Conservation (phyloP, 1,284 basidiomycete genomes). For the Meira nashicola region DNA sequence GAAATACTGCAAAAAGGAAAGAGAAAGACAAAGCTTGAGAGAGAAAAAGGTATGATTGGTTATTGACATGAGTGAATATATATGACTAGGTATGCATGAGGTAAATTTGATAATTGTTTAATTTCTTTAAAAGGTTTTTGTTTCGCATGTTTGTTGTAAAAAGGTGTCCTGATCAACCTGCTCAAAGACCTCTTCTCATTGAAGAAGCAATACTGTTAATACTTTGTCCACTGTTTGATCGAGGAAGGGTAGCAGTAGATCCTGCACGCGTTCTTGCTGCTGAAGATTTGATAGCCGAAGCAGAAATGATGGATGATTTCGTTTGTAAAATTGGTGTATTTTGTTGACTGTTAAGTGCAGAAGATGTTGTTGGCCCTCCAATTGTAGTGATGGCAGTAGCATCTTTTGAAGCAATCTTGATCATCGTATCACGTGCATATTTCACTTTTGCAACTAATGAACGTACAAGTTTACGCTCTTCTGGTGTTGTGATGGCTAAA, state of each 20-base stretch:
- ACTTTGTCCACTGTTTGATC: conserved; percentile 5
- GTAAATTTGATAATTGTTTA: no score
- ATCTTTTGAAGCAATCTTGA: conserved; percentile 10
- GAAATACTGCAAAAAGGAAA: neutral
- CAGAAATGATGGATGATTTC: neutral
- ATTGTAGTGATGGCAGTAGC: neutral
- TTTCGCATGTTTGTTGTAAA: no score
- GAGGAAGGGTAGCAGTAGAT: neutral
- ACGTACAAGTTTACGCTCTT: conserved; percentile 27
- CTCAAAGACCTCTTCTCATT: no score
- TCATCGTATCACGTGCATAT: conserved; percentile 27
- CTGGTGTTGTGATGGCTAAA: conserved; percentile 20
- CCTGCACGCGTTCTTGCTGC: neutral
- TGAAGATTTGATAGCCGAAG: neutral
- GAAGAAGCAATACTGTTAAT: neutral
- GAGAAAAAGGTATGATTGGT: neutral
- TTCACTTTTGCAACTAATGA: conserved; percentile 26
- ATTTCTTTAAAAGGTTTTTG: no score
- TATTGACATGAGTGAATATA: neutral
- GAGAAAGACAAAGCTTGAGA: neutral
- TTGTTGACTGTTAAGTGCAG: neutral
- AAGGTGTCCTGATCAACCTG: no score
- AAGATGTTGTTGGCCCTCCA: neutral
- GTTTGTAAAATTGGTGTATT: no score
- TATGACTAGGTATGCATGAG: neutral